phyloP scores from a whole-genome alignment of 768 basidiomycete species.

The Termitomyces sp. region DNA sequence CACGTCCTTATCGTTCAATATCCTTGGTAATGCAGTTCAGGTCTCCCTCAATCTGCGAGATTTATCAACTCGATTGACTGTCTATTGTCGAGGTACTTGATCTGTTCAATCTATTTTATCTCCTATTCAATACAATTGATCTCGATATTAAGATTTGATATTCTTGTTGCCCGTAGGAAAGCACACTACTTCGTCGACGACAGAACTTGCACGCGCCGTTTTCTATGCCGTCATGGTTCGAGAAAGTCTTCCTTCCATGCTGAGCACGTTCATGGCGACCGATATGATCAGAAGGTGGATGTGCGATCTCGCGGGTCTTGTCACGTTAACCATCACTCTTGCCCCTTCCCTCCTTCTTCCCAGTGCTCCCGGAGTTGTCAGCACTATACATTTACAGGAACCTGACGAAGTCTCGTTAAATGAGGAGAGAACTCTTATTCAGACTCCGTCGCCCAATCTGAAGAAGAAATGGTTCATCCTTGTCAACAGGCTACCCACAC shows the following conservation, averaged over 20 bases:
- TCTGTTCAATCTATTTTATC: neutral
- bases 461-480: slow-evolving; percentile 8
- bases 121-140: neutral
- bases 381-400: neutral
- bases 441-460: slow-evolving; percentile 1
- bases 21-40: neutral
- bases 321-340: slow-evolving; percentile 3
- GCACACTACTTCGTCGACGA: neutral
- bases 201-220: neutral
- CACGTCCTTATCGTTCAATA: neutral
- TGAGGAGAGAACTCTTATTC: slow-evolving; percentile 4
- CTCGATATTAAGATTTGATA: neutral
- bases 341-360: neutral
- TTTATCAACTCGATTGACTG: neutral
- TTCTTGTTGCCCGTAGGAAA: neutral
- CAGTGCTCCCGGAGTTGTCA: neutral
- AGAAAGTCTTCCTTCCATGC: slow-evolving; percentile 3
- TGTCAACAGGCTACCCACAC: neutral
- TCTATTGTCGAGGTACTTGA: neutral
- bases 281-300: neutral
- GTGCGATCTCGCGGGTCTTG: slow-evolving; percentile 1
- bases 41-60: neutral
- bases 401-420: neutral
- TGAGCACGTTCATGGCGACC: neutral
- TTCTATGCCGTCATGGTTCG: slow-evolving; percentile 1